phyloP scores from a whole-genome alignment of 2,329 filamentous ascomycete genomes.

The Didymella arachidicola region DNA sequence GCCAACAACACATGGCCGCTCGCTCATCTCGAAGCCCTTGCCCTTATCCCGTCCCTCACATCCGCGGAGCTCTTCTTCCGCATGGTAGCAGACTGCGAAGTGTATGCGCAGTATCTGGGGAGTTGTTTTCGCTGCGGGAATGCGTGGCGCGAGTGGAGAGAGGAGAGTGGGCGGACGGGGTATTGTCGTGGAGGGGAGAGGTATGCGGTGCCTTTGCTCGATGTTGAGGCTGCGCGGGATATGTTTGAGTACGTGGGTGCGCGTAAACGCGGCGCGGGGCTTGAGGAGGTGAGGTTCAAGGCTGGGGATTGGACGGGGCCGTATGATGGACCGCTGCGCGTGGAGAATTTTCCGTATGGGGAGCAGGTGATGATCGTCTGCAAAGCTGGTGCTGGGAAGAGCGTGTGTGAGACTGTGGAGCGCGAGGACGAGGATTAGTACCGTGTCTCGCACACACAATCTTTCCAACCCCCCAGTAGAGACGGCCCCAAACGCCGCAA shows the following conservation, averaged over 20 bases:
- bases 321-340: neutral
- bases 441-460: too few species aligned
- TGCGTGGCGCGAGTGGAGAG: neutral
- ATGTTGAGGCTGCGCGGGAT: neutral
- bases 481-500: too few species aligned
- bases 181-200: neutral
- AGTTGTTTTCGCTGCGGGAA: neutral
- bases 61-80: conserved; percentile 4
- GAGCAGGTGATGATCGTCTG: neutral
- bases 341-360: neutral
- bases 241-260: neutral
- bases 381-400: neutral
- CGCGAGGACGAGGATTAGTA: too few species aligned
- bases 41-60: neutral
- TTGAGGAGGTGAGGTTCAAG: neutral
- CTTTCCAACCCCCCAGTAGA: too few species aligned
- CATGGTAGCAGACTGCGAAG: neutral
- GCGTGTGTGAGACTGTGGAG: neutral
- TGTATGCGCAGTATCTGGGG: neutral
- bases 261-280: neutral
- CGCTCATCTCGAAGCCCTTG: conserved; percentile 7
- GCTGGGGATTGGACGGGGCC: neutral
- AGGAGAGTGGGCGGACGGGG: neutral
- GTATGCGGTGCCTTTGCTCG: neutral
- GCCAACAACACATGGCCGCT: conserved; percentile 28